Base-by-base conservation (phyloP, 2,329 filamentous ascomycete species). In the Talaromyces sp. region DNA sequence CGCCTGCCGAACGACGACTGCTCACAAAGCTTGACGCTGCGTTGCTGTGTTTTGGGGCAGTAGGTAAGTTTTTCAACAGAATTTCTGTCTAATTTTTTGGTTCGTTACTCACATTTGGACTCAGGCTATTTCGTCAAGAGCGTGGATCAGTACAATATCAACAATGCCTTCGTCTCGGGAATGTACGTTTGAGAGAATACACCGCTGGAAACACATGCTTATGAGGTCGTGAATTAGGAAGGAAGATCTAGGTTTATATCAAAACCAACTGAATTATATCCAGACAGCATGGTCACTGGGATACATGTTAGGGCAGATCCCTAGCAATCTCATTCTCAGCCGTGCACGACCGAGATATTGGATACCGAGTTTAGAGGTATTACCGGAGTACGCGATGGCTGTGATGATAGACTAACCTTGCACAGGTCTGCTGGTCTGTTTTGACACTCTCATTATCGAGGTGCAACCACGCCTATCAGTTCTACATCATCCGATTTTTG, bases 281-380 rank as follows among this genome's bases (percentile, higher is more conserved):
- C 77, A 84, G 58, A 81, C 84, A 0, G 81, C 79, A 42, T 88
- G 84, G 77, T 85, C 83, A 0, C 78, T 84, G 0, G 85, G 85
- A 4, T 88, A 88, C 65, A 81, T 85, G 0, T 75, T 88, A 57
- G 80, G 80, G 2, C 74, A 82, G 60, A 76, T 83, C 15, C 81
- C 81, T 0, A 80, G 76, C 55, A 84, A 84, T 63, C 73, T 85
- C n/a, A 72, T 84, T 8, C 71, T 85, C 6, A 84, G 81, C 1
- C 74, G 78, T 10, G 68, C 82, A 11, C 74, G 76, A 11, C 80
- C 81, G 4, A 73, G 75, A n/a, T 75, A 78, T 53, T 83, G 79
- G 79, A 79, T 83, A 55, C 81, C 80, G 1, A 70, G 74, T 1
- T 77, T 77, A 66, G 81, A 83, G 67, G 74, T 71, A 71, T 22